Percentiles rank a stretch among this genome's conserved stretches.
Evolutionary conservation across 257 asterid species (phyloP).

Genomic region (Rubia yunnanensis): DNA sequence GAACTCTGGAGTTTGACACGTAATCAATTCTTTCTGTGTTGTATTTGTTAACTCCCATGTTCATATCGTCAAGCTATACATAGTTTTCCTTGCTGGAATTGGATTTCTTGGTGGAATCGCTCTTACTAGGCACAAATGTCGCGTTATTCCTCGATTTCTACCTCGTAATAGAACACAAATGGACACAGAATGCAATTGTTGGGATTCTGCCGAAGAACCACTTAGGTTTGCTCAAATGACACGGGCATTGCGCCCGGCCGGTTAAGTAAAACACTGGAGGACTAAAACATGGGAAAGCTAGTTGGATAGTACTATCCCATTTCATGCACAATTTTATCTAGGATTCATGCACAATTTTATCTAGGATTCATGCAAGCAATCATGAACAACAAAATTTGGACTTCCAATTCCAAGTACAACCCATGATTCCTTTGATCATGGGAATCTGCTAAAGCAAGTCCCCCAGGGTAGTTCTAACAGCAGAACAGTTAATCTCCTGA

Average conservation of each 20-base stretch:
- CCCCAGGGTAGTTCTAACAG: constrained; percentile 36
- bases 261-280: background rate
- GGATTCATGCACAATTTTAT: background rate
- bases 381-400: background rate
- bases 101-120: background rate
- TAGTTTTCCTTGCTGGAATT: background rate
- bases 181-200: too few relatives aligned
- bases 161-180: too few relatives aligned
- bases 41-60: background rate
- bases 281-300: background rate
- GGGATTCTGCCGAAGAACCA: too few relatives aligned
- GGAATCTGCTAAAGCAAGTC: constrained; percentile 31
- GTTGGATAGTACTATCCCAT: background rate
- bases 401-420: background rate
- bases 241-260: too few relatives aligned
- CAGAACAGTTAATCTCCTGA: constrained; percentile 26
- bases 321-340: background rate
- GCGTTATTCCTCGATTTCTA: too few relatives aligned
- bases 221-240: too few relatives aligned
- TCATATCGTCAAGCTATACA: background rate
- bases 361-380: too few relatives aligned
- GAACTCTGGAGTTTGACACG: background rate
- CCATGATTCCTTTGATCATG: background rate
- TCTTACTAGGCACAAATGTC: too few relatives aligned
- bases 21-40: background rate